phyloP scores from a whole-genome alignment of 1,284 basidiomycete species.

The Fomitopsis pinicola region DNA sequence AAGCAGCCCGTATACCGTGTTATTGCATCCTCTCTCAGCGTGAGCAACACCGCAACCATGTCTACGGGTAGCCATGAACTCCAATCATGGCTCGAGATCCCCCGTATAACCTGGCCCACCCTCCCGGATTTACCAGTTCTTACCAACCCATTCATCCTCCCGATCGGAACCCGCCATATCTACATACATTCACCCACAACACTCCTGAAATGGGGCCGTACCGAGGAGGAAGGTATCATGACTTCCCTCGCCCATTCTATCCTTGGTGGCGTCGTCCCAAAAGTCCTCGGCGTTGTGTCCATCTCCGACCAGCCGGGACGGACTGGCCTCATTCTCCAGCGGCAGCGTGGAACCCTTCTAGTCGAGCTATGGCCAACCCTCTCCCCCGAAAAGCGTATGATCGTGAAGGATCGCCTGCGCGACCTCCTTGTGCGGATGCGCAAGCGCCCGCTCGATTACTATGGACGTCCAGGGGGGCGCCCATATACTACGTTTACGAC shows the following conservation, averaged over 20 bases:
- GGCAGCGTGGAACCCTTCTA: background rate
- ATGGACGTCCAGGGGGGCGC: background rate
- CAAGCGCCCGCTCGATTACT: background rate
- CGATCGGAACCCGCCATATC: background rate
- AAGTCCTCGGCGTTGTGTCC: background rate
- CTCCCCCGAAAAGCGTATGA: background rate
- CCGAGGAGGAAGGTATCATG: background rate
- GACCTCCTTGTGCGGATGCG: background rate
- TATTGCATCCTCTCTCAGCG: too few relatives aligned
- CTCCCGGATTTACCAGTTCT: background rate
- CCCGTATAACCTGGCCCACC: background rate
- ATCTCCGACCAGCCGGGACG: background rate
- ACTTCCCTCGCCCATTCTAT: background rate
- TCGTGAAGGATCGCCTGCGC: background rate
- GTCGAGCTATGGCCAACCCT: background rate
- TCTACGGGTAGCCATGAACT: too few relatives aligned
- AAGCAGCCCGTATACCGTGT: too few relatives aligned
- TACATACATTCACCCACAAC: background rate
- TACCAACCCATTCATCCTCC: background rate
- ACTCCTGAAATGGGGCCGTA: background rate
- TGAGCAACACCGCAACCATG: background rate
- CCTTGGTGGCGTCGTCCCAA: background rate
- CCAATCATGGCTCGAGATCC: background rate
- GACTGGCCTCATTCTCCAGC: background rate
- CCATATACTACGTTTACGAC: slow-evolving; percentile 1